A percentile compares a stretch with the other conserved stretches of the same genome.
phyloP scores from a whole-genome alignment of 306 rosid genomes.

The Glycine tomentella region DNA sequence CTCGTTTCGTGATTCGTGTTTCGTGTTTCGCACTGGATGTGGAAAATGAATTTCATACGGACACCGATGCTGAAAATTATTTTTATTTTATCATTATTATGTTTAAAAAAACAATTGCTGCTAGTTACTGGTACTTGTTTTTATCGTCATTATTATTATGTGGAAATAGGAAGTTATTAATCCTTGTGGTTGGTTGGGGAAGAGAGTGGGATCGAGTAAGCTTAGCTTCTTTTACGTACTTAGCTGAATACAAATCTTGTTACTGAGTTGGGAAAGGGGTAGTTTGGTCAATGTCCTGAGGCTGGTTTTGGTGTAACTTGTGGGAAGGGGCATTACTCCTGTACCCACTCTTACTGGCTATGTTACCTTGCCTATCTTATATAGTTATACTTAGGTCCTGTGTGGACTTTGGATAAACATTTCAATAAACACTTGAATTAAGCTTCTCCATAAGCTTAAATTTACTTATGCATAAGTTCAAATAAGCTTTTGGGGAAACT shows the following conservation, averaged over 20 bases:
- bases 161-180: conserved; percentile 6
- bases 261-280: conserved; percentile 24
- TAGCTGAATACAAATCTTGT: background rate
- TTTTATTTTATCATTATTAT: too few species aligned
- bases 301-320: conserved; percentile 26
- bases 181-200: conserved; percentile 5
- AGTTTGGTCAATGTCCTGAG: conserved; percentile 33
- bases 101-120: too few species aligned
- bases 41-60: background rate
- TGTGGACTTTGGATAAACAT: background rate
- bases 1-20: conserved; percentile 17
- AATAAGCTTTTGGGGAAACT: background rate
- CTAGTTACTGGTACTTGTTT: background rate
- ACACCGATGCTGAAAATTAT: too few species aligned
- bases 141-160: background rate
- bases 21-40: conserved; percentile 10
- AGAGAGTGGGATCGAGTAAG: conserved; percentile 25
- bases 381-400: background rate
- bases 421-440: background rate
- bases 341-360: background rate
- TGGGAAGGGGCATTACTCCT: conserved; percentile 35
- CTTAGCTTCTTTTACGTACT: conserved; percentile 28
- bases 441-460: background rate
- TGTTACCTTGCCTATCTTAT: background rate
- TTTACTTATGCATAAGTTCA: background rate